Percentiles rank a stretch among this genome's conserved stretches.
phyloP scores from a whole-genome alignment of 768 basidiomycete genomes.

The Sarcodon aspratus region DNA sequence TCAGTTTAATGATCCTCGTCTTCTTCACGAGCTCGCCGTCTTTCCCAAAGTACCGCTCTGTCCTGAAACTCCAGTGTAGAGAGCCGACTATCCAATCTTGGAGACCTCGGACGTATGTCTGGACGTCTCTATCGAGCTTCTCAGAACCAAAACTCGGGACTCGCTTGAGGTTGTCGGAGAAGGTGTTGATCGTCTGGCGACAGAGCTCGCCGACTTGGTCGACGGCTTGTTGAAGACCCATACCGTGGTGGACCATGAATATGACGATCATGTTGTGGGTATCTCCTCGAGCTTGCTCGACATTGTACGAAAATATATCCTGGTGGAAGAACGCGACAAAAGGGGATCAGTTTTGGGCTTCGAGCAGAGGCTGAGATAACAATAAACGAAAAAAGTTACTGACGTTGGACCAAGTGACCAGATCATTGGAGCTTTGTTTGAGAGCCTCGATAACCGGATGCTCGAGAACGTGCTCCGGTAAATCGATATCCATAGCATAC shows the following conservation, averaged over 20 bases:
- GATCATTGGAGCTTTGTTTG: slow-evolving; percentile 64
- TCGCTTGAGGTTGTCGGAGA: slow-evolving; percentile 29
- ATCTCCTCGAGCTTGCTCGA: slow-evolving; percentile 73
- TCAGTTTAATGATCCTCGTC: slow-evolving; percentile 39
- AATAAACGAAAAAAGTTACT: slow-evolving; percentile 13
- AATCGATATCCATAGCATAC: slow-evolving; percentile 62
- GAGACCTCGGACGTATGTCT: slow-evolving; percentile 51
- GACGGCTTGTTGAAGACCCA: slow-evolving; percentile 55
- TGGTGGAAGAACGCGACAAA: slow-evolving; percentile 15
- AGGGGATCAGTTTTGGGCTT: slow-evolving; percentile 4
- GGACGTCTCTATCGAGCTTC: slow-evolving; percentile 45
- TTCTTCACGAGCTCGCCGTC: slow-evolving; percentile 40
- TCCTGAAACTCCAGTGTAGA: slow-evolving; percentile 64
- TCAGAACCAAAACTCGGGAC: slow-evolving; percentile 60
- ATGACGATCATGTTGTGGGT: slow-evolving; percentile 73
- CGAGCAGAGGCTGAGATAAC: slow-evolving; percentile 7
- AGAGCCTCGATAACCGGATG: slow-evolving; percentile 54
- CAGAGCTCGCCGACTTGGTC: slow-evolving; percentile 67
- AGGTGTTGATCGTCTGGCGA: slow-evolving; percentile 57
- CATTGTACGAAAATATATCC: slow-evolving; percentile 79
- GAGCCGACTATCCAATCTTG: slow-evolving; percentile 67
- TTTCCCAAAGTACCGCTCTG: slow-evolving; percentile 63
- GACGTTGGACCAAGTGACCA: slow-evolving; percentile 77
- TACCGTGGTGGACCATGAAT: slow-evolving; percentile 52
- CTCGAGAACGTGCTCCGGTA: slow-evolving; percentile 70